A percentile compares a stretch with the other conserved stretches of the same genome.
Evolutionary conservation across 352 stramenopile species (phyloP).

Genomic region (Blastocystis sp.): DNA sequence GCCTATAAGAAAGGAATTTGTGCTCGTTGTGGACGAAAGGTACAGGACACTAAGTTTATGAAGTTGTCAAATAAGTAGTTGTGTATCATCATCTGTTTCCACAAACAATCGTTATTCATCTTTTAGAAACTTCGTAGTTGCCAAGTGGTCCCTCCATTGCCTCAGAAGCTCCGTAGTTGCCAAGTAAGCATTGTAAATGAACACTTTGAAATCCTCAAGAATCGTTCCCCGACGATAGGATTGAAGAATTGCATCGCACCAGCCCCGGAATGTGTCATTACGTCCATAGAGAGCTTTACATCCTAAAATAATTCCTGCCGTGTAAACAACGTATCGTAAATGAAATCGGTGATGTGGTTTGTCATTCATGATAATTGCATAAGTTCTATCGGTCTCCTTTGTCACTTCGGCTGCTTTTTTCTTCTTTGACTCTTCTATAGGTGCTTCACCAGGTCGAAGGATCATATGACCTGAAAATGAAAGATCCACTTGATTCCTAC

Average conservation of each 20-base stretch:
- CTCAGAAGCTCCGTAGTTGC: neutral
- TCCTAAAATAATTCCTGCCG: neutral
- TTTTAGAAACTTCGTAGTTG: no score
- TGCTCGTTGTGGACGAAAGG: conserved; percentile 54
- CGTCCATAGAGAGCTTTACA: neutral
- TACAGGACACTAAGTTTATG: conserved; percentile 47
- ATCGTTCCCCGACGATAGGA: conserved; percentile 3
- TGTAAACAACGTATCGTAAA: conserved; percentile 43
- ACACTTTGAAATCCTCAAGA: conserved; percentile 1
- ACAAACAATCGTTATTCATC: conserved; percentile 1
- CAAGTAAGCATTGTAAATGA: conserved; percentile 10
- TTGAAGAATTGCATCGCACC: neutral
- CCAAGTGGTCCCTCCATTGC: neutral
- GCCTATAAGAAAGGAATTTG: conserved; percentile 66
- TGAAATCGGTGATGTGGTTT: conserved; percentile 16
- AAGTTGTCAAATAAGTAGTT: conserved; percentile 48
- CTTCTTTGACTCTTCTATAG: conserved; percentile 19
- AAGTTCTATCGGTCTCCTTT: neutral
- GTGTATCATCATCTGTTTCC: neutral
- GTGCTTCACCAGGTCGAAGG: neutral
- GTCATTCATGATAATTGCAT: conserved; percentile 40
- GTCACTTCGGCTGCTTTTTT: conserved; percentile 18
- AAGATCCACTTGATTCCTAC: neutral
- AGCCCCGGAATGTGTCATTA: neutral
- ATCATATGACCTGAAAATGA: conserved; percentile 39